Evolutionary conservation across 75 land plant species (phyloP), one percentile per base, ranked within the genome.

Genomic region (Gnetum montanum): DNA sequence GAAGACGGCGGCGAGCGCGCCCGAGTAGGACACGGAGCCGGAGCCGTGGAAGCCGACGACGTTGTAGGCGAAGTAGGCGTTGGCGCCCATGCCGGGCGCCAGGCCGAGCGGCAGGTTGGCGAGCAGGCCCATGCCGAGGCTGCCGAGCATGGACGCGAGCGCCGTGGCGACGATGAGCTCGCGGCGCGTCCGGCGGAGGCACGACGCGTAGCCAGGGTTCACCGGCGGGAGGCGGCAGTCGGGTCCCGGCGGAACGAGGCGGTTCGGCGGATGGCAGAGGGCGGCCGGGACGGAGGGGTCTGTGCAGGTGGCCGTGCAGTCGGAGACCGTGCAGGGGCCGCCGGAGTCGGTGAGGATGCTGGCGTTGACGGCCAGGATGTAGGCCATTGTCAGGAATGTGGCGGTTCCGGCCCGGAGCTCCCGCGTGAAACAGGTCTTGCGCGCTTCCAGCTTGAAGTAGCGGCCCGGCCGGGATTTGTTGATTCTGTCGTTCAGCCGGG

Each of bases 321-420:
- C 96, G 16, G 64, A 3, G 31, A 69, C 59, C 30, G 75, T 62
- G 77, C 97, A 92, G 1, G 86, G 57, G 33, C 81, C 97, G 19
- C 97, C 97, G 13, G 95, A 88, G 75, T 92, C 96, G 8, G 87
- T 46, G 26, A 93, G 68, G 57, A 93, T 89, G 72, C 82, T 79
- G 60, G 98, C 85, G 46, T 93, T 93, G 43, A 93, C 98, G 26
- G 96, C 74, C 52, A 93, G 68, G 50, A 93, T 93, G 68, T 93
- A 93, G 11, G 90, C 98, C 98, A 93, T 93, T 47, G 98, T 93
- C 46, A 93, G 82, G 62, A 93, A 93, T n/a, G 98, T 93, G 49
- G 96, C 86, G 4, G 81, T 73, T 31, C 80, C 96, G 18, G 98
- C 96, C 1, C 96, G 74, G 36, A 89, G 59, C 63, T 93, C 98